phyloP scores from a whole-genome alignment of 495 filamentous ascomycete genomes.

The Tuber borchii region DNA sequence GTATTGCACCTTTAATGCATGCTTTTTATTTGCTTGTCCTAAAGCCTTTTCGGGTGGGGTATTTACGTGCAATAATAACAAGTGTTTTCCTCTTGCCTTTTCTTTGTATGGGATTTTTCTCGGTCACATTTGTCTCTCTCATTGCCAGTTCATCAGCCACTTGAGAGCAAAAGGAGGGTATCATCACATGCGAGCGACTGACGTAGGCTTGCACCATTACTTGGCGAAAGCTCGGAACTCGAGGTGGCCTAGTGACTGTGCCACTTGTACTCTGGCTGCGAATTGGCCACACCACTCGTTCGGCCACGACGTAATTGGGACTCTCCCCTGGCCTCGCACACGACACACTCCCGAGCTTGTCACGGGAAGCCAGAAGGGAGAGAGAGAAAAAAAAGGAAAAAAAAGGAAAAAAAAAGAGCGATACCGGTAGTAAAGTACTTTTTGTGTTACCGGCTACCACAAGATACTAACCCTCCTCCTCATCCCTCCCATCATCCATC shows the following conservation, averaged over 20 bases:
- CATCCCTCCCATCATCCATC: conserved; percentile 14
- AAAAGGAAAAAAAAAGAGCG: background rate
- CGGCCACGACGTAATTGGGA: conserved; percentile 33
- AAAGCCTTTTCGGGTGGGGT: background rate
- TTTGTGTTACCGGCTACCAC: background rate
- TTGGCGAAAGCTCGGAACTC: conserved; percentile 16
- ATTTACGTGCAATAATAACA: background rate
- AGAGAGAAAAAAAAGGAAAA: background rate
- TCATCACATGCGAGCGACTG: conserved; percentile 35
- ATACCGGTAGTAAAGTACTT: background rate
- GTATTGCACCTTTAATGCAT: background rate
- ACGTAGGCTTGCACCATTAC: conserved; percentile 24
- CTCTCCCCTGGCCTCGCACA: conserved; percentile 27
- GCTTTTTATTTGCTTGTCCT: background rate
- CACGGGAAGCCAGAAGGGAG: background rate
- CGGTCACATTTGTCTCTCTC: background rate
- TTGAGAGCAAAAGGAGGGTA: background rate
- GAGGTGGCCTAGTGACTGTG: conserved; percentile 30
- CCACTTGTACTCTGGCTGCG: conserved; percentile 8
- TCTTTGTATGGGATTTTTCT: background rate
- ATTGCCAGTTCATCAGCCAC: conserved; percentile 4
- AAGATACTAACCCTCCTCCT: conserved; percentile 21
- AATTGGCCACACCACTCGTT: conserved; percentile 5
- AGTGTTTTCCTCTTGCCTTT: background rate
- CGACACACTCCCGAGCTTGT: conserved; percentile 21